Base-by-base conservation (phyloP, 2,329 filamentous ascomycete genomes). In the Cladosporium sp. region DNA sequence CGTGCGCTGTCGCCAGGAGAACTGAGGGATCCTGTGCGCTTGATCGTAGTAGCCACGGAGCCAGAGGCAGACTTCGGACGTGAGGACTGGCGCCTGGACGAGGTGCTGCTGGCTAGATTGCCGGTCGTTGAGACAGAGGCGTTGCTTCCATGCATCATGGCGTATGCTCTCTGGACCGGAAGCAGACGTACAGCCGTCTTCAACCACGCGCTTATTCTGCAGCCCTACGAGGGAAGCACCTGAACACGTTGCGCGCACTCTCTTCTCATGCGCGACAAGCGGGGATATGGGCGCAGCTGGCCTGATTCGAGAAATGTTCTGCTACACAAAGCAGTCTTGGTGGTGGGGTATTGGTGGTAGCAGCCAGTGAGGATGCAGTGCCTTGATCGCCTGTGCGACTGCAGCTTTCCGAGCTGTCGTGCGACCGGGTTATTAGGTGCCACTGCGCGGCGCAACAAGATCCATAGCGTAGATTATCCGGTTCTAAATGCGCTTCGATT, bases 61-160 rank as follows among this genome's bases (percentile, higher is more conserved):
- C 76, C 77, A 45, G 76, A 78, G 43, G 74, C 63, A 34, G 78
- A 79, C 63, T 74, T 76, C 34, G 73, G 74, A 60, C 75, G 72
- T 64, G 76, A 76, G 40, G 69, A 69, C 15, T 47, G 57, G n/a
- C 61, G 60, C 52, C 61, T 65, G 39, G 39, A 19, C 25, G 20
- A n/a, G 7, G 52, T 22, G 28, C 40, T 55, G 51, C 22, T 42
- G 45, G 51, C 50, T 55, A 39, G 51, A 42, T 54, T 60, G 51
- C 40, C 58, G 17, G 59, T 30, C 52, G 55, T 55, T 58, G 63
- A 62, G 59, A 66, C 64, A 57, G 62, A 56, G 52, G 58, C 56
- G 51, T 55, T 50, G 34, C 42, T 60, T 51, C 61, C 61, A 61
- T 65, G 63, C 61, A 64, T 59, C 58, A 61, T 64, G 47, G 55